Base-by-base conservation (phyloP, 2,329 filamentous ascomycete species). In the Trichoderma harzianum region DNA sequence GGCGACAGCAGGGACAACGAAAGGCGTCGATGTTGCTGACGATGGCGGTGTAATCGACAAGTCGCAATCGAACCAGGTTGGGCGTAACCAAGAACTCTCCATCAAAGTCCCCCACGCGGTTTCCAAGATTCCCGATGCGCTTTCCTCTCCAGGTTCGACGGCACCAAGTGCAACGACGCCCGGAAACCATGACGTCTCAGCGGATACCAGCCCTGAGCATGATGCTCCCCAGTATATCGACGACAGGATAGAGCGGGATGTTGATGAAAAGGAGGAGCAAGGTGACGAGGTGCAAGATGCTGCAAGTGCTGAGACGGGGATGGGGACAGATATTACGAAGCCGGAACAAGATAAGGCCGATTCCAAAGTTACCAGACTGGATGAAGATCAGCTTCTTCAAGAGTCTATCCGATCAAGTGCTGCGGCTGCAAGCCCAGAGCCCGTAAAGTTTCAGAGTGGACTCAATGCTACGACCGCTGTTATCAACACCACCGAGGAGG, bases 121-220 rank as follows among this genome's bases (percentile, higher is more conserved):
- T 24, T 39, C 71, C 58, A 82, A 82, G 47, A 76, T 79, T 64
- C 77, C 80, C 3, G 88, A 89, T 74, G 80, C 82, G 3, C 75
- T 84, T 7, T 89, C 86, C 3, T 90, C 88, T 2, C 86, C 88
- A 18, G 84, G 83, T 3, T 95, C 93, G 7, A 94, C 92, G 36
- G 87, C 90, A 2, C 90, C 91, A 76, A 94, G 92, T 57, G 90
- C 90, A 69, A 89, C 91, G 26, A 96, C 93, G 0, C 92, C 93
- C 2, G 88, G 87, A 43, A 86, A 90, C 51, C 87, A 90, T 72
- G 88, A 91, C 74, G 87, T 86, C 7, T 94, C 92, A 1, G 89
- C 92, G 1, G 90, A 92, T 75, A 94, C 92, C 2, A 94, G 92
- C 76, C 90, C 92, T 1, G 92, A 92, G 69, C 88, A 91, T 69